Conservation (phyloP, 129 eudicot species). For the Flaveria linearis region DNA sequence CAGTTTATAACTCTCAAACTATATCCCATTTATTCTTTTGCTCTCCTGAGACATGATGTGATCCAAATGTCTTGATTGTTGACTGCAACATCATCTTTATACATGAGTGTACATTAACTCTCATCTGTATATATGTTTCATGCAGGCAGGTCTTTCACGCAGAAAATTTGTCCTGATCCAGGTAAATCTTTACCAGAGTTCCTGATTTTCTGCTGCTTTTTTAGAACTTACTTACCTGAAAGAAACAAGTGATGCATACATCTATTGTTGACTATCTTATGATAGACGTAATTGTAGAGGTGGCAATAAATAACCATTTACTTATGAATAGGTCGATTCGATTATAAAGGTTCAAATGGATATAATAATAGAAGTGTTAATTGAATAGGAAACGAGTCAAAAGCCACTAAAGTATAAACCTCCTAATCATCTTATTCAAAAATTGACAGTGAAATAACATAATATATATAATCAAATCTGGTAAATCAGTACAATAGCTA, state of each 20-base stretch:
- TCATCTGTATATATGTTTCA: constrained; percentile 25
- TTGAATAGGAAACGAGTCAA: neutral
- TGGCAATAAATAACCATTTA: neutral
- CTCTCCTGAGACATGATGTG: constrained; percentile 4
- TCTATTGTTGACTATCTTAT: neutral
- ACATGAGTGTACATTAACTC: constrained; percentile 8
- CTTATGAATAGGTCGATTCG: neutral
- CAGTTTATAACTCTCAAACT: neutral
- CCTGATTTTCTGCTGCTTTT: constrained; percentile 1
- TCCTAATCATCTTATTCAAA: neutral
- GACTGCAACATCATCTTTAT: constrained; percentile 1
- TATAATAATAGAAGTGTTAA: neutral
- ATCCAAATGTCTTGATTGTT: constrained; percentile 6
- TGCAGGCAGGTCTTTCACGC: constrained; percentile 98
- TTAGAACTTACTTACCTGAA: neutral
- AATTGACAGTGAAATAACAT: neutral
- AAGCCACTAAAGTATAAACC: neutral
- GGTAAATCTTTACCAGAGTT: constrained; percentile 50
- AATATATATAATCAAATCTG: neutral
- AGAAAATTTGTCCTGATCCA: constrained; percentile 83
- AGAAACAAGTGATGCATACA: constrained; percentile 3
- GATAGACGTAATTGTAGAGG: neutral
- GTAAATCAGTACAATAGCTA: neutral
- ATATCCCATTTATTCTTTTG: neutral
- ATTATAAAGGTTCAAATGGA: neutral